phyloP scores from a whole-genome alignment of 768 basidiomycete species.

The Tephrocybe sp. region DNA sequence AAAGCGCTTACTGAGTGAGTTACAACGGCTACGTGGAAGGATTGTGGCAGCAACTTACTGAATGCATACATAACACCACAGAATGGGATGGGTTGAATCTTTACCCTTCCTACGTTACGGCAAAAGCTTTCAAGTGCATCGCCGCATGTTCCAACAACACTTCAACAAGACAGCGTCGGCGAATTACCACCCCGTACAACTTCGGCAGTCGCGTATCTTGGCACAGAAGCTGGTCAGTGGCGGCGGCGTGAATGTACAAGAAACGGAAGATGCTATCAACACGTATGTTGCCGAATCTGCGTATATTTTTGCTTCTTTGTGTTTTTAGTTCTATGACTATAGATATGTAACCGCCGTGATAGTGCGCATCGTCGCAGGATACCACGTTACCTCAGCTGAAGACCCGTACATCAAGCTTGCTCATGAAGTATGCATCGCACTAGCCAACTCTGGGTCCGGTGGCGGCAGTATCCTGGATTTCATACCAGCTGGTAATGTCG shows the following conservation, averaged over 20 bases:
- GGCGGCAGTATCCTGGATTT: conserved; percentile 15
- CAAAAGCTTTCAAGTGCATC: conserved; percentile 4
- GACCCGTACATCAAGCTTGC: conserved; percentile 15
- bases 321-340: no score
- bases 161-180: background rate
- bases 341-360: conserved; percentile 15
- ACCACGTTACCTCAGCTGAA: conserved; percentile 13
- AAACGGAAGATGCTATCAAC: background rate
- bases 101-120: conserved; percentile 10
- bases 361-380: conserved; percentile 16
- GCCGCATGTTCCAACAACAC: conserved; percentile 4
- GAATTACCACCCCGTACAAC: background rate
- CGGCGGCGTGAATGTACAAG: background rate
- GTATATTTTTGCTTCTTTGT: no score
- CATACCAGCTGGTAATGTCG: conserved; percentile 16
- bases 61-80: no score
- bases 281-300: background rate
- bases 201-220: conserved; percentile 2
- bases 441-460: conserved; percentile 3
- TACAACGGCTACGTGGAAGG: no score
- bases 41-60: no score
- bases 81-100: conserved; percentile 8
- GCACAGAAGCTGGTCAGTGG: conserved; percentile 2
- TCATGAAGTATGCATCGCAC: conserved; percentile 2
- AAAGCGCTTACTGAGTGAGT: conserved; percentile 1